Evolutionary conservation across 768 basidiomycete species (phyloP).

Genomic region (Candolleomyces aberdarensis): DNA sequence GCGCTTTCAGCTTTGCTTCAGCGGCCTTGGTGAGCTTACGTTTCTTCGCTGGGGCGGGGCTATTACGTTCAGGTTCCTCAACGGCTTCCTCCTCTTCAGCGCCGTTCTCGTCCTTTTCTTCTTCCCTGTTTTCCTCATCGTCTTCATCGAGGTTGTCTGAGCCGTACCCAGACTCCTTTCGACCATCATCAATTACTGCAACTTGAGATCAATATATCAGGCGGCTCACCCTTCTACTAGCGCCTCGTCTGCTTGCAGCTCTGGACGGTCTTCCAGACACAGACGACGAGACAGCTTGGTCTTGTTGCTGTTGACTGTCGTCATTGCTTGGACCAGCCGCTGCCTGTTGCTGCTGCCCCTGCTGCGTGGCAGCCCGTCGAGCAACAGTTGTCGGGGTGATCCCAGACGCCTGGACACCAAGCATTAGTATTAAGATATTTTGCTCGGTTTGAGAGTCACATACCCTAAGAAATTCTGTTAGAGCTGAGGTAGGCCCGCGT

Average conservation of each 20-base stretch:
- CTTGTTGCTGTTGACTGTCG: constrained; percentile 6
- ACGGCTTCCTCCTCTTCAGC: constrained; percentile 20
- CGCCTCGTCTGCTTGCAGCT: constrained; percentile 12
- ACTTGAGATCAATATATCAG: not conserved
- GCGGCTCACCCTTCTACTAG: not conserved
- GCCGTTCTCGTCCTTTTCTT: constrained; percentile 13
- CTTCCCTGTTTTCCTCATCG: constrained; percentile 35
- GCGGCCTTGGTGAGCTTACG: constrained; percentile 51
- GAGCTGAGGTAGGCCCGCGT: constrained; percentile 77
- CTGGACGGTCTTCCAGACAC: constrained; percentile 15
- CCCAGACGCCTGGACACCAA: constrained; percentile 36
- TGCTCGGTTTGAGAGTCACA: not conserved
- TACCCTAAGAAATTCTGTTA: constrained; percentile 79
- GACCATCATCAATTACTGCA: not conserved
- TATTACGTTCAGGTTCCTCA: constrained; percentile 11
- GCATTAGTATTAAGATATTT: not conserved
- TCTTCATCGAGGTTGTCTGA: constrained; percentile 77
- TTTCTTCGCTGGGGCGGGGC: constrained; percentile 42
- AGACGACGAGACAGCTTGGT: constrained; percentile 13
- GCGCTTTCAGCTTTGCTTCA: constrained; percentile 39
- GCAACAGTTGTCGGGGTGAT: constrained; percentile 48
- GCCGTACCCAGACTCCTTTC: constrained; percentile 45
- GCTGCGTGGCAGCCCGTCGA: constrained; percentile 30
- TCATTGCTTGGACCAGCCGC: constrained; percentile 43
- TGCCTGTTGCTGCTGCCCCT: constrained; percentile 24